phyloP scores from a whole-genome alignment of 2,329 filamentous ascomycete species.

The Hypoxylon sp. region DNA sequence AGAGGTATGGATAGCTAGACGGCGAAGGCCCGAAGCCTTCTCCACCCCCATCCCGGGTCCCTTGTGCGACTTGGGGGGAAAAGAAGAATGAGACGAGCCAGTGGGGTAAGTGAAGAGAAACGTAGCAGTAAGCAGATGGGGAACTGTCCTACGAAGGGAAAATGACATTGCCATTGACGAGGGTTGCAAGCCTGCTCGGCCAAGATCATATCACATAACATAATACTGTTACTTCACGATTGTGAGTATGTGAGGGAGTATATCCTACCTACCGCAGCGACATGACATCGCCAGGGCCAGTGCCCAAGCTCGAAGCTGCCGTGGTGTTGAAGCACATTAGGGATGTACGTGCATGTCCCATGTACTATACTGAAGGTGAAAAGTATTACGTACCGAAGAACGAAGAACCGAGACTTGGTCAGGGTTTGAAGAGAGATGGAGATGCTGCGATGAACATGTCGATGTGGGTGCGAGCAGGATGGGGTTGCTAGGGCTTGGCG shows the following conservation, averaged over 20 bases:
- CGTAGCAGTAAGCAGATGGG: constrained; percentile 29
- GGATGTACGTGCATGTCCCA: constrained; percentile 4
- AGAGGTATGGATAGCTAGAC: constrained; percentile 45
- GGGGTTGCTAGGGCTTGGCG: constrained; percentile 46
- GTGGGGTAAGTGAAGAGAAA: constrained; percentile 33
- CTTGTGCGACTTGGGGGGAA: constrained; percentile 29
- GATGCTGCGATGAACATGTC: constrained; percentile 38
- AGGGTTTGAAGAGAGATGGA: constrained; percentile 29
- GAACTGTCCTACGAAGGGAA: constrained; percentile 29
- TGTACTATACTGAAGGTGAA: not conserved
- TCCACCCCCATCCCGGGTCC: constrained; percentile 41
- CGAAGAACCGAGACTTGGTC: constrained; percentile 16
- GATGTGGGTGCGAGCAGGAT: constrained; percentile 45
- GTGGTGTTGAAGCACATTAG: constrained; percentile 23
- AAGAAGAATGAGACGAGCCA: constrained; percentile 30
- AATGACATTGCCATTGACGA: constrained; percentile 26
- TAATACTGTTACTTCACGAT: constrained; percentile 23
- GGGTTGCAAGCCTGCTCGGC: constrained; percentile 22
- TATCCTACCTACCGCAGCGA: constrained; percentile 21
- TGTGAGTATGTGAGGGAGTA: constrained; percentile 23
- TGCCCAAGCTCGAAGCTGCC: constrained; percentile 15
- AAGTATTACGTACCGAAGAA: constrained; percentile 1
- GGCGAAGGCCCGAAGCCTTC: constrained; percentile 44
- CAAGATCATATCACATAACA: not conserved
- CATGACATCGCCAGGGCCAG: constrained; percentile 19